phyloP scores from a whole-genome alignment of 139 green algal genomes.

The Deuterostichococcus epilithicus region DNA sequence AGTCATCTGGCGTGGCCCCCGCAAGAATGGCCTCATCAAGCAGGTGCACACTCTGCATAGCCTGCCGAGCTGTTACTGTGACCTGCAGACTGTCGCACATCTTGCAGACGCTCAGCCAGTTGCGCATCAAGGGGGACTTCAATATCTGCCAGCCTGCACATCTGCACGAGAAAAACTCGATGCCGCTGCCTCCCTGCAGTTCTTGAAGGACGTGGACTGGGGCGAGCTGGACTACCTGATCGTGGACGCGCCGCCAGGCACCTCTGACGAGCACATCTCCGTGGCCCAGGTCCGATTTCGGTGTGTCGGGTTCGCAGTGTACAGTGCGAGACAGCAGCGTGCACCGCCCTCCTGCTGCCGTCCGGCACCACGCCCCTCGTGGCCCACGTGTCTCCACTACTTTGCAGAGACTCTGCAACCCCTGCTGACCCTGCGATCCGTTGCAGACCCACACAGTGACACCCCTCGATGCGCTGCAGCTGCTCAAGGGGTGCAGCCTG shows the following conservation, averaged over 20 bases:
- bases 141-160: no score
- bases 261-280: constrained; percentile 96
- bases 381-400: neutral
- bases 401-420: neutral
- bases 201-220: constrained; percentile 92
- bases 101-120: no score
- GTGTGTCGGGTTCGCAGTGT: neutral
- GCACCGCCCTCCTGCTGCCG: neutral
- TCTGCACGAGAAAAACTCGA: no score
- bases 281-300: constrained; percentile 69
- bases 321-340: constrained; percentile 43
- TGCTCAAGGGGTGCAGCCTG: constrained; percentile 50
- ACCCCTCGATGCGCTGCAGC: constrained; percentile 21
- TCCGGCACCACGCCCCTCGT: no score
- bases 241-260: constrained; percentile 95
- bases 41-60: no score
- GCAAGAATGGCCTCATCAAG: constrained; percentile 95
- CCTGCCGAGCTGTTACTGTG: no score
- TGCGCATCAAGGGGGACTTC: no score
- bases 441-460: neutral
- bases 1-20: constrained; percentile 94
- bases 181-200: no score
- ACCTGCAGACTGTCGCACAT: no score
- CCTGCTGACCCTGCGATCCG: neutral
- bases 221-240: constrained; percentile 92